Base-by-base conservation (phyloP, 345 rosid species). In the Hibiscus tridactylites region DNA sequence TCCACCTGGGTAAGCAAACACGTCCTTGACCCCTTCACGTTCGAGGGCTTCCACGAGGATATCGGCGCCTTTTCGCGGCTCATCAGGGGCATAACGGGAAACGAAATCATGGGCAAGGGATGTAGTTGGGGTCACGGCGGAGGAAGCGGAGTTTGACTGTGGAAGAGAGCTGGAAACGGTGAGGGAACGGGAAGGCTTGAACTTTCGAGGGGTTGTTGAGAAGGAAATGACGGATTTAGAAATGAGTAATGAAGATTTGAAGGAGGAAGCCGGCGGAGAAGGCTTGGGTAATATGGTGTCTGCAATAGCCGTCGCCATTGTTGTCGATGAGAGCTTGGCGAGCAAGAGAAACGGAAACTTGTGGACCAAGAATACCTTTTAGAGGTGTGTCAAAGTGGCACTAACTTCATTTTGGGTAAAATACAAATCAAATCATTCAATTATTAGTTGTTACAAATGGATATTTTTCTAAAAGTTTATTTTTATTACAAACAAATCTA, bases 1-100 rank as follows among this genome's bases (percentile, higher is more conserved):
- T 24, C 95, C 97, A 3, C 97, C 97, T 0, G 97, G 98, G 71
- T 93, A 93, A 7, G 96, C 97, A 77, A 93, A 93, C 13, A 93
- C 98, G 33, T 75, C 75, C 7, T 74, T 85, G 59, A 91, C 97
- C 24, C 98, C 96, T 73, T 88, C 79, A 1, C 97, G 90, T 75
- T 93, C 95, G 24, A 93, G 85, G 21, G 98, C 97, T 71, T 93
- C 98, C 3, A 93, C 95, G 31, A 93, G 89, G 81, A 93, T 86
- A 70, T 91, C 97, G 3, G 97, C 85, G 2, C 98, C 98, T 76
- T 88, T 94, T 17, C 98, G 87, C 7, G 98, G 96, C 31, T 57
- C 61, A 11, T 57, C 61, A 1, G 61, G 29, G 61, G 61, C 13
- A 57, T 57, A 57, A 57, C 29, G 29, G 29, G 61, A 57, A 54